A percentile compares a stretch with the other conserved stretches of the same genome.
These are phyloP conservation scores for Gossypium aridum DNA, from an alignment of 441 rosid genomes.

Conservation along the genomic window DNA sequence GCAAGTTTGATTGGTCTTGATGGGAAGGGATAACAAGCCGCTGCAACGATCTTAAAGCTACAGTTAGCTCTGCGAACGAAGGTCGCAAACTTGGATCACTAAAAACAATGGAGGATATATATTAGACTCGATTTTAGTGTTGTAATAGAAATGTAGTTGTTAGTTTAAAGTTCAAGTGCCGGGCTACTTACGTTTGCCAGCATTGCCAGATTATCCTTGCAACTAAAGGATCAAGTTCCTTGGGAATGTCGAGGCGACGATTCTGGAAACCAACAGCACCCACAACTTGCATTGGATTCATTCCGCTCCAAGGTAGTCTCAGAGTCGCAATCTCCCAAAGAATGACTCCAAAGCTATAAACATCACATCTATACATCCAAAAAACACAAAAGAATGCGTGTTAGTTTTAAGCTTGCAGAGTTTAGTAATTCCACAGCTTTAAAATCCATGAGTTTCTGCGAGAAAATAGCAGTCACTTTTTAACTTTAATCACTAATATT, in stretches of 20 bases:
- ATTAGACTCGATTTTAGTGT: not conserved
- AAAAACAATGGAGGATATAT: conserved; percentile 15
- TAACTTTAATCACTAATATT: not conserved
- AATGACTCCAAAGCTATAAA: conserved; percentile 94
- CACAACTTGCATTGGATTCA: conserved; percentile 99
- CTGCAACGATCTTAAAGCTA: conserved; percentile 75
- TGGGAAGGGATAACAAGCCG: conserved; percentile 55
- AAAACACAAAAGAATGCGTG: not conserved
- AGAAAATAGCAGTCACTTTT: not conserved
- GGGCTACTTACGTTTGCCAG: conserved; percentile 75
- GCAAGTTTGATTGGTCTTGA: conserved; percentile 39
- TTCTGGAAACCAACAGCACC: conserved; percentile 99
- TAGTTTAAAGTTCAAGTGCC: not conserved
- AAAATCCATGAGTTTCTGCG: not conserved
- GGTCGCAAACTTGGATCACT: conserved; percentile 92
- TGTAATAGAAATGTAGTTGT: not conserved
- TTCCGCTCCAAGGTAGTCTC: conserved; percentile 91
- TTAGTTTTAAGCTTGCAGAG: not conserved
- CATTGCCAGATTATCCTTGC: conserved; percentile 82
- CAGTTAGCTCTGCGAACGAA: conserved; percentile 75
- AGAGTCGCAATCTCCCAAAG: conserved; percentile 97
- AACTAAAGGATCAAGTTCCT: conserved; percentile 88
- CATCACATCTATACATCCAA: conserved; percentile 65
- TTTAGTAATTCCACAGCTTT: not conserved
- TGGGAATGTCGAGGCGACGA: conserved; percentile 89